A percentile compares a stretch with the other conserved stretches of the same genome.
Evolutionary conservation across 75 land plant species (phyloP).

Genomic region (Picea glauca): DNA sequence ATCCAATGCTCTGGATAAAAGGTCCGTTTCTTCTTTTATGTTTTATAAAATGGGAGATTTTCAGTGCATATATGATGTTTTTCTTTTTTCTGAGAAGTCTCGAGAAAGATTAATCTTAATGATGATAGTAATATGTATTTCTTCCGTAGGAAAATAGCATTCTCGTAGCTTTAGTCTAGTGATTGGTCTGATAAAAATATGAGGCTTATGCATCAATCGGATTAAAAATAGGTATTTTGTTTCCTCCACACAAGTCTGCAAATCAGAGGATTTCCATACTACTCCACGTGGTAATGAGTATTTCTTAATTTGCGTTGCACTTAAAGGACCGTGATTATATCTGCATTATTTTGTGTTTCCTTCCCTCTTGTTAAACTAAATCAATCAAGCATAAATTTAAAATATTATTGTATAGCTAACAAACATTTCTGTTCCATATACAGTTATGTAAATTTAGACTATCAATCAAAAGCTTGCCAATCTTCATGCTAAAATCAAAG

Average conservation of each 20-base stretch:
- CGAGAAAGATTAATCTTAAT: background rate
- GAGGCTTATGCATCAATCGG: background rate
- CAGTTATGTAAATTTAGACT: background rate
- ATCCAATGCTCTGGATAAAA: no score
- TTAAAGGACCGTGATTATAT: background rate
- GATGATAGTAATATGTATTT: background rate
- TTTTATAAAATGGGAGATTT: no score
- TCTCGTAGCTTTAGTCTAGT: background rate
- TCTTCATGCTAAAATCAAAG: slow-evolving; percentile 8
- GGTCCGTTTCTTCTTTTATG: no score
- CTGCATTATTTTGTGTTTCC: background rate
- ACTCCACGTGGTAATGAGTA: no score
- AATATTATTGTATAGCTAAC: background rate
- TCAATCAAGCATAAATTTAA: slow-evolving; percentile 1
- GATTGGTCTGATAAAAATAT: background rate
- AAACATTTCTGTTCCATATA: background rate
- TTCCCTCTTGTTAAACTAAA: background rate
- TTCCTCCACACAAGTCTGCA: no score
- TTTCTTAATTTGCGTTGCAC: background rate
- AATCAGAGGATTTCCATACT: no score
- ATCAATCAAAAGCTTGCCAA: background rate
- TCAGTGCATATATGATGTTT: no score
- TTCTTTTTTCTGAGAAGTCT: no score
- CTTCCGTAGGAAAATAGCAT: background rate
- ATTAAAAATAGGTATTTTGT: no score